phyloP scores from a whole-genome alignment of 352 stramenopile species.

The Phytophthora multivora region DNA sequence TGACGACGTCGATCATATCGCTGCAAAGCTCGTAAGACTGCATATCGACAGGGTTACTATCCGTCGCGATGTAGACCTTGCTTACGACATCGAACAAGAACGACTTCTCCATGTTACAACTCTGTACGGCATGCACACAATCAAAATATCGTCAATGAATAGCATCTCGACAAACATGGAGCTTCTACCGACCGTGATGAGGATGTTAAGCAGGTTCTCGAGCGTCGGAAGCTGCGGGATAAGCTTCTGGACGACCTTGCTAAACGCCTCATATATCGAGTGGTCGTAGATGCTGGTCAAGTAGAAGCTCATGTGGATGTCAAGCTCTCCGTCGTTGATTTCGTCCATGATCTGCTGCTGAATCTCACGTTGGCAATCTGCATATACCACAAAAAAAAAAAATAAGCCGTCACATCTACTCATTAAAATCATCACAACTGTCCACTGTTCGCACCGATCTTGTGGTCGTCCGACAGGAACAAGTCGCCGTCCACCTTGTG shows the following conservation, averaged over 20 bases:
- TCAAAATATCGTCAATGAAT: not conserved
- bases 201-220: slow-evolving; percentile 98
- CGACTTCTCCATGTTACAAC: slow-evolving; percentile 99
- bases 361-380: slow-evolving; percentile 97
- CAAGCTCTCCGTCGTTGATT: slow-evolving; percentile 93
- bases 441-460: slow-evolving; percentile 81
- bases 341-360: slow-evolving; percentile 97
- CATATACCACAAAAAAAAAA: not conserved
- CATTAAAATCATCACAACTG: not conserved
- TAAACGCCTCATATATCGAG: slow-evolving; percentile 98
- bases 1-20: slow-evolving; percentile 99
- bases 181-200: slow-evolving; percentile 81
- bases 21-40: slow-evolving; percentile 97
- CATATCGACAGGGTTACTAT: slow-evolving; percentile 98
- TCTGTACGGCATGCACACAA: slow-evolving; percentile 49
- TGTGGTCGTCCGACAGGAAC: slow-evolving; percentile 98
- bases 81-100: slow-evolving; percentile 99
- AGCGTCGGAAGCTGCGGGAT: slow-evolving; percentile 97
- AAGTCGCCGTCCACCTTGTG: slow-evolving; percentile 99
- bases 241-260: slow-evolving; percentile 97
- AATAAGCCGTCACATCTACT: not conserved
- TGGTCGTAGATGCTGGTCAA: slow-evolving; percentile 94
- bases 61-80: slow-evolving; percentile 98
- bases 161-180: not conserved
- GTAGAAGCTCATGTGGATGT: slow-evolving; percentile 94